Evolutionary conservation across 225 moss, liverwort and hornwort species (phyloP).

Genomic region (Rhytidiadelphus loreus): DNA sequence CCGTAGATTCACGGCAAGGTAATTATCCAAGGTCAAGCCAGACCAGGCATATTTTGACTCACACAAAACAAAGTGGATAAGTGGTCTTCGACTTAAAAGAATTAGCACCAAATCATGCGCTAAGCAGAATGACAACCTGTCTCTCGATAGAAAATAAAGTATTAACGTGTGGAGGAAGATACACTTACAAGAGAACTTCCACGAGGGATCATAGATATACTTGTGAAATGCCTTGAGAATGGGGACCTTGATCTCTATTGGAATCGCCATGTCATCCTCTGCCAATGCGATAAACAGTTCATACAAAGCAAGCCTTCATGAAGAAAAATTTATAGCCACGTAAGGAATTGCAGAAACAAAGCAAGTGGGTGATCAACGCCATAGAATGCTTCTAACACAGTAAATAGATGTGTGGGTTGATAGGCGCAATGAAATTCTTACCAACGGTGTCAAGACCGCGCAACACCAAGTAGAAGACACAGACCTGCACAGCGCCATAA

Average conservation of each 20-base stretch:
- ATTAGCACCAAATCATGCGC: neutral
- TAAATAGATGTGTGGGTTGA: neutral
- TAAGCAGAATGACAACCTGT: neutral
- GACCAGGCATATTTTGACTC: neutral
- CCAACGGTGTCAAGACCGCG: conserved; percentile 48
- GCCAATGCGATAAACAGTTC: neutral
- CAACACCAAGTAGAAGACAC: conserved; percentile 55
- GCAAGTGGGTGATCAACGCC: neutral
- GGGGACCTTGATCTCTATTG: conserved; percentile 74
- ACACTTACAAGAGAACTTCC: conserved; percentile 79
- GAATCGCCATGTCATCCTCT: conserved; percentile 97
- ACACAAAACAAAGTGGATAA: neutral
- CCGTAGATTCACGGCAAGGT: neutral
- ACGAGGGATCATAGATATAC: conserved; percentile 59
- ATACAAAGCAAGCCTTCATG: neutral
- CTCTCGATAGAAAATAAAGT: neutral
- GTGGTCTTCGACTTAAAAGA: neutral
- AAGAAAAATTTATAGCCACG: neutral
- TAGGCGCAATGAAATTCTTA: neutral
- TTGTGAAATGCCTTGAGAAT: conserved; percentile 80
- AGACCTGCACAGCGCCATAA: conserved; percentile 22
- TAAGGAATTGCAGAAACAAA: neutral
- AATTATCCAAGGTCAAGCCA: neutral
- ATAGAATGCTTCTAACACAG: neutral
- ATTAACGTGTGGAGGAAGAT: neutral